Evolutionary conservation across 768 basidiomycete genomes (phyloP).

Genomic region (Stropharia rugosoannulata): DNA sequence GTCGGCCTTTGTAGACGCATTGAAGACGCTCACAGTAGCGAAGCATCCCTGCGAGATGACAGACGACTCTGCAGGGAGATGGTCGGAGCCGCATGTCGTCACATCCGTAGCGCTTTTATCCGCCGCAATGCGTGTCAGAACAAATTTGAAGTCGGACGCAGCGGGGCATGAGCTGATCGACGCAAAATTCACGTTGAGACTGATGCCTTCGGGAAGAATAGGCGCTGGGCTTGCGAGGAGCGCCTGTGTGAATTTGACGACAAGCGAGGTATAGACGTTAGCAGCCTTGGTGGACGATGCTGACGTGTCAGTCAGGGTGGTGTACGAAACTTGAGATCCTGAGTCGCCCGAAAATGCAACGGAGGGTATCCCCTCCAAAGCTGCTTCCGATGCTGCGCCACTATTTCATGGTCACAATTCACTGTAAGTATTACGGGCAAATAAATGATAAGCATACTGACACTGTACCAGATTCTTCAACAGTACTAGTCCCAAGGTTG

Average conservation of each 20-base stretch:
- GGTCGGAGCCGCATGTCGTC: constrained; percentile 40
- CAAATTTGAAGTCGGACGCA: constrained; percentile 37
- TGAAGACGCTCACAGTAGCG: constrained; percentile 45
- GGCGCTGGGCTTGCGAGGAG: constrained; percentile 29
- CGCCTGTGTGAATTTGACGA: constrained; percentile 35
- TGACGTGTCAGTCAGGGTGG: constrained; percentile 39
- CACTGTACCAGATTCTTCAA: constrained; percentile 42
- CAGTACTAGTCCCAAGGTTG: constrained; percentile 29
- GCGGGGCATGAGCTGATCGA: constrained; percentile 35
- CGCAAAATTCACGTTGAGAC: constrained; percentile 53
- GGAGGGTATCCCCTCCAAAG: constrained; percentile 47
- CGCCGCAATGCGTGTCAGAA: constrained; percentile 39
- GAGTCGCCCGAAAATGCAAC: constrained; percentile 44
- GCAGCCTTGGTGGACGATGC: constrained; percentile 36
- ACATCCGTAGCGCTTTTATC: constrained; percentile 36
- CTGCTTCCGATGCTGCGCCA: constrained; percentile 49
- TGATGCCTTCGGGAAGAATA: constrained; percentile 38
- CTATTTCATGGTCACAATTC: constrained; percentile 21
- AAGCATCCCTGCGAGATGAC: constrained; percentile 41
- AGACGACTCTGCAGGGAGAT: constrained; percentile 41
- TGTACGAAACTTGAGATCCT: constrained; percentile 47
- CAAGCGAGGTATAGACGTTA: constrained; percentile 41
- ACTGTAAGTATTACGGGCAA: background rate
- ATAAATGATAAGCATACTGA: constrained; percentile 16
- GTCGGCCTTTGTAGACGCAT: constrained; percentile 42